Evolutionary conservation across 805 yeast genomes (phyloP).

Genomic region (Zygoascus tannicola): DNA sequence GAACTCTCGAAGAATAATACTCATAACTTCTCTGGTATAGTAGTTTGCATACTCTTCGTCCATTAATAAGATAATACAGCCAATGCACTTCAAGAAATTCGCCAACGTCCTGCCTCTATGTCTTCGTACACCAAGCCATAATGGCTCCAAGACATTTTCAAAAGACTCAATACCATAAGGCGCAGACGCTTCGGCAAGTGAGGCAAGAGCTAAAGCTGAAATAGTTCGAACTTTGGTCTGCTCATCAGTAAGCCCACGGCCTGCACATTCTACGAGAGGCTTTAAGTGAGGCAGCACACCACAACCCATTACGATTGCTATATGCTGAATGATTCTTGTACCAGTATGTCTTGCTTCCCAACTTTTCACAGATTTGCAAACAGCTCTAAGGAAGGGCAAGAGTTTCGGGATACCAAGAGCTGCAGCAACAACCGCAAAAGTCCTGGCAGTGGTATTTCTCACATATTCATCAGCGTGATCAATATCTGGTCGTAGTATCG

Average conservation of each 20-base stretch:
- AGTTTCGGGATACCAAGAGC: slow-evolving; percentile 64
- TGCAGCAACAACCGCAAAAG: slow-evolving; percentile 75
- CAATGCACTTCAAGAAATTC: slow-evolving; percentile 67
- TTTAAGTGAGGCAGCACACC: slow-evolving; percentile 67
- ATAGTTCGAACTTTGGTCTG: slow-evolving; percentile 56
- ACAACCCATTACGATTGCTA: slow-evolving; percentile 58
- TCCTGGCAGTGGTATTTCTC: slow-evolving; percentile 64
- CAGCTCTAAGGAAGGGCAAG: slow-evolving; percentile 75
- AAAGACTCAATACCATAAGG: slow-evolving; percentile 91
- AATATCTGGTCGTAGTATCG: slow-evolving; percentile 70
- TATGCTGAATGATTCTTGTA: slow-evolving; percentile 62
- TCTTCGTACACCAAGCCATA: slow-evolving; percentile 69
- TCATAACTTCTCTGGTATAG: slow-evolving; percentile 67
- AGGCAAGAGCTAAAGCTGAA: slow-evolving; percentile 62
- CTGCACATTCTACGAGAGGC: slow-evolving; percentile 53
- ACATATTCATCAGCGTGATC: slow-evolving; percentile 76
- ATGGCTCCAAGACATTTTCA: slow-evolving; percentile 59
- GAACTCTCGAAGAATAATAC: slow-evolving; percentile 61
- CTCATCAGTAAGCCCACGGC: slow-evolving; percentile 54
- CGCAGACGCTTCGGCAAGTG: slow-evolving; percentile 68
- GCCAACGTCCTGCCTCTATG: slow-evolving; percentile 75
- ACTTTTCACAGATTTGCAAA: slow-evolving; percentile 61
- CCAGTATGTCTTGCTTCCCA: slow-evolving; percentile 86
- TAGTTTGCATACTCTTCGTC: slow-evolving; percentile 69
- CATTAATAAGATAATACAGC: slow-evolving; percentile 78